phyloP scores from a whole-genome alignment of 352 stramenopile genomes.

The Saprolegnia parasitica region DNA sequence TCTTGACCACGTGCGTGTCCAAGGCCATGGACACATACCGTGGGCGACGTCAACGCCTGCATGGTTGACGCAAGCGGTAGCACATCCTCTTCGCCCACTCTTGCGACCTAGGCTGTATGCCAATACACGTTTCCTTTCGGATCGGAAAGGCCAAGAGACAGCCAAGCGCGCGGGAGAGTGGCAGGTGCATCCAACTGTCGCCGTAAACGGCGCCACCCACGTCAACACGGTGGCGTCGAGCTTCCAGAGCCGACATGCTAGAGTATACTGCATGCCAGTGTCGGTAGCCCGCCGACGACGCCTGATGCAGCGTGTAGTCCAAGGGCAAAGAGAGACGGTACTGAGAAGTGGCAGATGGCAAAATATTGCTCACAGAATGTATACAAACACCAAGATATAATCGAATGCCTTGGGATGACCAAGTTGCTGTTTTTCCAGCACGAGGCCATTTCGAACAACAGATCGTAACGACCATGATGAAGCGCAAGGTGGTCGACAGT shows the following conservation, averaged over 20 bases:
- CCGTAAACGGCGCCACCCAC: not conserved
- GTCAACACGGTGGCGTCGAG: not conserved
- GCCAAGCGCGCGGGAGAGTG: not conserved
- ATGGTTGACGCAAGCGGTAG: not conserved
- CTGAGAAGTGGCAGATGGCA: no score
- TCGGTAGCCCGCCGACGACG: no score
- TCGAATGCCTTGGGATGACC: no score
- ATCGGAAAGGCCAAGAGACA: not conserved
- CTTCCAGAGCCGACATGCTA: no score
- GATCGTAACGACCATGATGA: slow-evolving; percentile 14
- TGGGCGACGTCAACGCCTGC: not conserved
- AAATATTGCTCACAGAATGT: no score
- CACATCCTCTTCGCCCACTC: not conserved
- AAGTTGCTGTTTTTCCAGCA: no score
- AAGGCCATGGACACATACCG: no score
- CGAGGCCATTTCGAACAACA: not conserved
- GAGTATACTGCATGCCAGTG: no score
- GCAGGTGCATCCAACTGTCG: not conserved
- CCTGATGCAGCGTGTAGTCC: no score
- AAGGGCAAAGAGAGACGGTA: no score
- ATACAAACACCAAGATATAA: no score
- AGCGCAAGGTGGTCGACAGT: slow-evolving; percentile 4
- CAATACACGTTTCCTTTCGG: no score
- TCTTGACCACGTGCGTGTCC: not conserved
- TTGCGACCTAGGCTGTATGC: not conserved